Percentiles rank a stretch among this genome's conserved stretches.
These are phyloP conservation scores for Penicillium capsulatum DNA, from an alignment of 2,329 filamentous ascomycete genomes.

Conservation along the genomic window DNA sequence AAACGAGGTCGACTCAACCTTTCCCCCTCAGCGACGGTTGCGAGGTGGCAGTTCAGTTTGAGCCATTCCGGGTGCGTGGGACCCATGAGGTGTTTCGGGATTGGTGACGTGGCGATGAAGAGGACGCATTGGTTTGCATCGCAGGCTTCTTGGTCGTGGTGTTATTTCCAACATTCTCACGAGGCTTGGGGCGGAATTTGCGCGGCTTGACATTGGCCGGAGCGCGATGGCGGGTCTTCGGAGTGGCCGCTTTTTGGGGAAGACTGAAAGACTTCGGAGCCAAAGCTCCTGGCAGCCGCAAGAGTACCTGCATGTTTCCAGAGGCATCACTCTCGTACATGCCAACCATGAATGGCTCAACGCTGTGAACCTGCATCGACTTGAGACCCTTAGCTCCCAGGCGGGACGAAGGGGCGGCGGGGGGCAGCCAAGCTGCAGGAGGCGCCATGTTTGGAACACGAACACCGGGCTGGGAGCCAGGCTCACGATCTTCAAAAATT, in stretches of 20 bases:
- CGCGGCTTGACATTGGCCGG: conserved; percentile 28
- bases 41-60: conserved; percentile 16
- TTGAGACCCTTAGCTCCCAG: conserved; percentile 49
- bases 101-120: conserved; percentile 24
- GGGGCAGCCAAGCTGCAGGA: conserved; percentile 60
- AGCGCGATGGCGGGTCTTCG: conserved; percentile 25
- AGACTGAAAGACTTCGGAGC: conserved; percentile 42
- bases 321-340: conserved; percentile 37
- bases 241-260: conserved; percentile 30
- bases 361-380: conserved; percentile 50
- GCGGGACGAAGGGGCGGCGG: conserved; percentile 36
- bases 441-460: conserved; percentile 62
- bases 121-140: conserved; percentile 20
- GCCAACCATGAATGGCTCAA: conserved; percentile 44
- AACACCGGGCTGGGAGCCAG: conserved; percentile 69
- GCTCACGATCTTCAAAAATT: conserved; percentile 76
- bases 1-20: not conserved
- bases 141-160: conserved; percentile 27
- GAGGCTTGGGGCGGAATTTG: conserved; percentile 28
- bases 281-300: conserved; percentile 48
- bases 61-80: conserved; percentile 21
- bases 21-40: no score
- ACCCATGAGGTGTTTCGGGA: conserved; percentile 30
- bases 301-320: conserved; percentile 36
- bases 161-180: conserved; percentile 24